Evolutionary conservation across 164 flowering plant genomes (phyloP), one percentile per base, ranked within the genome.

Genomic region (Hamamelis virginiana): DNA sequence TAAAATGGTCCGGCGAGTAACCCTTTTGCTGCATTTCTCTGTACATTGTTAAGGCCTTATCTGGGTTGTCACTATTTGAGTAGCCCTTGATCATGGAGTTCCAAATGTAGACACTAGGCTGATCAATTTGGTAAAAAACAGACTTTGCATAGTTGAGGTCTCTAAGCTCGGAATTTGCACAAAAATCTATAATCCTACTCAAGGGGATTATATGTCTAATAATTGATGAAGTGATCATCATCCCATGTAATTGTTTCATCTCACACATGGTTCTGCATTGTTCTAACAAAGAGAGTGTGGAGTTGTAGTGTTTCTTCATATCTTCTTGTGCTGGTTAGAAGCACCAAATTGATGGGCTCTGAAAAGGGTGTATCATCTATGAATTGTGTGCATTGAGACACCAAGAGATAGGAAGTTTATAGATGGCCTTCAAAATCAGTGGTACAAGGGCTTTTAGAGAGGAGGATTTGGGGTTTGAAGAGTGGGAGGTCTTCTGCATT

Each of bases 81-180:
- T 69, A 69, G 5, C 73, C 77, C 33, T 44, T 69, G 60, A 74
- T 74, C 77, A 74, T 74, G 28, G 72, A 69, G 72, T 74, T 74
- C 77, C 77, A 74, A 48, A 69, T 56, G 48, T 64, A 69, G 19
- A 74, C 52, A 50, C 69, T 74, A 16, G 69, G 77, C 56, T 28
- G 18, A 51, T 64, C 27, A 15, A 68, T 69, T 46, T 38, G 68
- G 19, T 50, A 5, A 16, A 74, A 74, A 26, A 74, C 65, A 33
- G 53, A 69, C 44, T 33, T 38, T 8, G 69, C 72, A 25, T 69
- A 69, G 21, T 18, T 27, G 51, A 69, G 58, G 62, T 69, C 59
- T 16, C 64, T 43, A 11, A 28, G 6, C 14, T 74, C 66, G 0
- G 72, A 62, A 64, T 45, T 25, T 25, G 59, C 56, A 18, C 72